Evolutionary conservation across 2,329 filamentous ascomycete genomes (phyloP), one percentile per base, ranked within the genome.

Genomic region (Sarocladiaceae sp.): DNA sequence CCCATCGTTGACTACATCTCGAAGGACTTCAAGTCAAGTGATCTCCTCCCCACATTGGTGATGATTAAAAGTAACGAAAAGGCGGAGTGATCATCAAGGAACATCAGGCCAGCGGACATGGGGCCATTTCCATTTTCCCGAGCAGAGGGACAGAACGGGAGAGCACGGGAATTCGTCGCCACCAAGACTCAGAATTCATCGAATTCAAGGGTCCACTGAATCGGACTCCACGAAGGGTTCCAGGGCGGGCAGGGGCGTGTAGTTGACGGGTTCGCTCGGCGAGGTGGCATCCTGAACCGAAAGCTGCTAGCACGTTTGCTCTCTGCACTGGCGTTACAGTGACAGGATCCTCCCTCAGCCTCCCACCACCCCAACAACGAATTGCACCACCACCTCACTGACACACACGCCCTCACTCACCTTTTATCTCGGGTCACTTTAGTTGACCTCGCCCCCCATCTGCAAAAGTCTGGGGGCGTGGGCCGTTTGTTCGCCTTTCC

Each of bases 331-430:
- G 10, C 8, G 12, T 29, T 12, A 28, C 40, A 48, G 11, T 33
- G 17, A 33, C 44, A 33, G 23, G 25, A 48, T 48, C 44, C 26
- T 48, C 3, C 44, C 22, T 12, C 44, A 48, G 28, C 44, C 44
- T 48, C 18, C 44, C 26, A 17, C 44, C 44, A 48, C 44, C 44
- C 44, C 44, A 48, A 48, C 44, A 48, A 48, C 26, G 15, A 48
- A 46, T 8, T 5, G 7, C 37, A 42, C 37, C 18, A 25, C 46
- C 25, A 23, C 46, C 11, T 50, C 47, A 22, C 7, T 31, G n/a
- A n/a, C 23, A 26, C 22, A 47, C 23, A 18, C 22, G 15, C 42
- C 42, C 22, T 18, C 42, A 28, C 23, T 23, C 46, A 22, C 12
- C 47, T 50, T 20, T 37, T 31, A 33, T 31, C 47, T 36, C 33